These are phyloP conservation scores for Daedaleopsis nitida DNA, from an alignment of 768 basidiomycete genomes.

Conservation along the genomic window DNA sequence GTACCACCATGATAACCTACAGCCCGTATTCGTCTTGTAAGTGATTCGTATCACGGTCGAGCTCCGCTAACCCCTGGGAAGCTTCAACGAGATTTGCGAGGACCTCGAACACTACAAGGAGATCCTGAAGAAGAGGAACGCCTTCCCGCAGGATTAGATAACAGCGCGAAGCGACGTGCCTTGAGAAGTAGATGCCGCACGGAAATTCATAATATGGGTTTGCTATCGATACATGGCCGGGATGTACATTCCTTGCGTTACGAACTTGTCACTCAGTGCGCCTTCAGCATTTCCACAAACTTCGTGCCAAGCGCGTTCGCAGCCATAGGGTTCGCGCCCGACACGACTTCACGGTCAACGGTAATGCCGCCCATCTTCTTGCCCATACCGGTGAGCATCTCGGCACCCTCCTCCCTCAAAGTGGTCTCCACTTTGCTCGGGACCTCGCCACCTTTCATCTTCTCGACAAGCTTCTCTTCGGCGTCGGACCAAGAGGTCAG, in stretches of 20 bases:
- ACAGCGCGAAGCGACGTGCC: neutral
- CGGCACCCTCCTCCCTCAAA: conserved; percentile 25
- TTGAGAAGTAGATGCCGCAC: neutral
- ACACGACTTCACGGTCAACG: conserved; percentile 29
- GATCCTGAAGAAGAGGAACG: conserved; percentile 14
- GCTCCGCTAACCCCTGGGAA: neutral
- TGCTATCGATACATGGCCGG: conserved; percentile 1
- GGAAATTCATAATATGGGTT: neutral
- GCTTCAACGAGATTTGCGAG: conserved; percentile 16
- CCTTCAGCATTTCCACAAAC: conserved; percentile 29
- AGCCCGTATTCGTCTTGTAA: conserved; percentile 60
- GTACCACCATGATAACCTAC: conserved; percentile 64
- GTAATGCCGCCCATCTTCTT: conserved; percentile 27
- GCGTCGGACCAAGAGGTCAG: conserved; percentile 32
- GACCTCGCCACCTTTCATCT: conserved; percentile 27
- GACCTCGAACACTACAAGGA: conserved; percentile 10
- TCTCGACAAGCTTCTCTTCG: conserved; percentile 30
- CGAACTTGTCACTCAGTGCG: neutral
- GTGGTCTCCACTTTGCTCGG: conserved; percentile 27
- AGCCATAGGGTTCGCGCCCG: conserved; percentile 28
- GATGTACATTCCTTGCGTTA: too few species aligned
- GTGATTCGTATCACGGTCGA: conserved; percentile 22
- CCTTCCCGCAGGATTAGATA: neutral
- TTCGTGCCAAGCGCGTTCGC: conserved; percentile 24
- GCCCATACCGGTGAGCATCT: conserved; percentile 21